Base-by-base conservation (phyloP, 805 yeast species). In the Saccharomycopsis sp. region DNA sequence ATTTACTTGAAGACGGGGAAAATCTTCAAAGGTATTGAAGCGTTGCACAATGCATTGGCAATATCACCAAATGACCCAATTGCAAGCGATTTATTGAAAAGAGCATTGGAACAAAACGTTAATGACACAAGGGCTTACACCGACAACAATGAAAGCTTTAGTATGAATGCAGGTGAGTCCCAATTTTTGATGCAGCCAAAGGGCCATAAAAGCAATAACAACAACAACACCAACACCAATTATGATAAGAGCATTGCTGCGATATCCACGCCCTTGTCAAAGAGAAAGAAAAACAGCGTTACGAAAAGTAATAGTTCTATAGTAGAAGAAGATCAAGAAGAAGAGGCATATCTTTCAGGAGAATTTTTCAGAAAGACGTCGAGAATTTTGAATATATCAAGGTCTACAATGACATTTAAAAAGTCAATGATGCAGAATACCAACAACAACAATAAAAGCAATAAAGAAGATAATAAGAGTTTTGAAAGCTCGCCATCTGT, bases 11-110 rank as follows among this genome's bases (percentile, higher is more conserved):
- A 82, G 52, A 62, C 74, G 48, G 83, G 83, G 2, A 68, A 78
- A 41, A 52, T 67, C 17, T 65, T 67, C 38, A 75, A 73, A 48
- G 89, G 96, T 0, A 77, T 89, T 29, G 82, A 79, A 48, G 67
- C 71, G 22, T 64, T 92, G 39, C 96, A 89, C 56, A 77, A 74
- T 51, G 89, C 96, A 0, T 64, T 92, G 41, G 82, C 94, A 0
- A 61, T 88, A 3, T 61, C 75, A 7, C 88, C 95, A 1, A 71
- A 76, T 31, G 95, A 89, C 56, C 81, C 89, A 0, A 80, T 87
- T 13, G 92, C 96, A 0, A 65, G 75, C 8, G 96, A 89, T 53
- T 60, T 92, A 34, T 63, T 92, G 45, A 75, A 75, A 49, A 71
- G 94, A 48, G 96, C 97, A 3, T 61, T 81, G 37, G 87, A 79